Conservation (phyloP, 768 basidiomycete genomes). For the Rhodotorula sphaerocarpa region DNA sequence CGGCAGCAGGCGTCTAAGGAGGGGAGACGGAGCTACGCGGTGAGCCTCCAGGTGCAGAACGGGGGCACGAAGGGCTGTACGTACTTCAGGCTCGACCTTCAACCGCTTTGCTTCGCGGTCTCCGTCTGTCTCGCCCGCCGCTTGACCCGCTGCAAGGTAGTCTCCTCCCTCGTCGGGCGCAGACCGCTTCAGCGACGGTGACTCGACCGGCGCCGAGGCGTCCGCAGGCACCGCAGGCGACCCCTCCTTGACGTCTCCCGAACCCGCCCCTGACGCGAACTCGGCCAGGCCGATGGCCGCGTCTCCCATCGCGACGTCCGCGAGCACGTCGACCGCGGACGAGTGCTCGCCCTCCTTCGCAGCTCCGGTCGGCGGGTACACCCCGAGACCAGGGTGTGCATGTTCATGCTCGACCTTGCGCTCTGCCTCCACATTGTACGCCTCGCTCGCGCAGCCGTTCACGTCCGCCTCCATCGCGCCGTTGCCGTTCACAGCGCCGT, state of each 20-base stretch:
- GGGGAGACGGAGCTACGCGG: background rate
- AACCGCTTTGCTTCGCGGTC: slow-evolving; percentile 29
- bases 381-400: slow-evolving; percentile 16
- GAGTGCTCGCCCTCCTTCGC: background rate
- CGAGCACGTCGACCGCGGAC: slow-evolving; percentile 25
- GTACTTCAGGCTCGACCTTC: slow-evolving; percentile 19
- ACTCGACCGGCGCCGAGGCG: background rate
- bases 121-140: background rate
- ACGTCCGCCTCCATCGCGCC: background rate
- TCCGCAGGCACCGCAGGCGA: background rate
- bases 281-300: slow-evolving; percentile 25
- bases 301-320: slow-evolving; percentile 32
- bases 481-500: background rate
- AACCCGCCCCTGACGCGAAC: slow-evolving; percentile 23
- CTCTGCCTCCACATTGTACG: background rate
- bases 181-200: slow-evolving; percentile 21
- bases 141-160: background rate
- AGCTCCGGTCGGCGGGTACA: background rate
- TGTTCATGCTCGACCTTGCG: background rate
- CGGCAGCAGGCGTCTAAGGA: background rate
- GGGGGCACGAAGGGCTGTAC: background rate
- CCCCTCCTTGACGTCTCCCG: slow-evolving; percentile 17
- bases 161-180: slow-evolving; percentile 5
- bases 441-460: background rate
- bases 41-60: background rate